These are phyloP conservation scores for Miscanthus lutarioriparius DNA, from an alignment of 176 grass and related monocot genomes.

Conservation along the genomic window DNA sequence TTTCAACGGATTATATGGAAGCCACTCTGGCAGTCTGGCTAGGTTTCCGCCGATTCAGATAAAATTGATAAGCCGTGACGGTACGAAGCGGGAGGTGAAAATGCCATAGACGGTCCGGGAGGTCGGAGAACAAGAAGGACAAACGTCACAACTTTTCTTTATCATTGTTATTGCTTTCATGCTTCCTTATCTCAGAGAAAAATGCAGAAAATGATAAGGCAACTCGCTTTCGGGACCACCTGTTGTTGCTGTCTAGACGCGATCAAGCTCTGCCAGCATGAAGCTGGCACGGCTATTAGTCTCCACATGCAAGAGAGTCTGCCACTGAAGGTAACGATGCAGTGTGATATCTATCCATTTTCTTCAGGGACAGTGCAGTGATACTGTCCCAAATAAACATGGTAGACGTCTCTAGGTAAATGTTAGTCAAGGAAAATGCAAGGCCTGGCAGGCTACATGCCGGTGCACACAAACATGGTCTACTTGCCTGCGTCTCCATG, in stretches of 20 bases:
- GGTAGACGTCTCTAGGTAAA: background rate
- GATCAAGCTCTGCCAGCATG: constrained; percentile 5
- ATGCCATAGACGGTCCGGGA: background rate
- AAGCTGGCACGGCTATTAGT: constrained; percentile 17
- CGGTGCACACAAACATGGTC: background rate
- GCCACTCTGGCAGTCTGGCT: no score
- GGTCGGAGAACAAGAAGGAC: background rate
- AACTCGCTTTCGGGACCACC: constrained; percentile 31
- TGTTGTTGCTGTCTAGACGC: constrained; percentile 17
- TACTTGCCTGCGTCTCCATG: background rate
- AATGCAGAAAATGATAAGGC: background rate
- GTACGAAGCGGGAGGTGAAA: background rate
- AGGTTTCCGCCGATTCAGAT: background rate
- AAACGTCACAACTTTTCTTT: background rate
- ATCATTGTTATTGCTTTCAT: background rate
- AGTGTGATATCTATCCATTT: background rate
- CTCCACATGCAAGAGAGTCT: background rate
- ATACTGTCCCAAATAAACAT: background rate
- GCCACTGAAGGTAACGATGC: background rate
- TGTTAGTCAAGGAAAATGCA: background rate
- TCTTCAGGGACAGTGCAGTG: background rate
- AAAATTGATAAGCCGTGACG: background rate
- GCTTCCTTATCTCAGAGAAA: constrained; percentile 3
- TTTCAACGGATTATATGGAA: background rate
- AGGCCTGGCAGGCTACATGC: background rate